Percentiles rank a stretch among this genome's conserved stretches.
phyloP scores from a whole-genome alignment of 352 stramenopile genomes.

The Hyaloperonospora brassicae region DNA sequence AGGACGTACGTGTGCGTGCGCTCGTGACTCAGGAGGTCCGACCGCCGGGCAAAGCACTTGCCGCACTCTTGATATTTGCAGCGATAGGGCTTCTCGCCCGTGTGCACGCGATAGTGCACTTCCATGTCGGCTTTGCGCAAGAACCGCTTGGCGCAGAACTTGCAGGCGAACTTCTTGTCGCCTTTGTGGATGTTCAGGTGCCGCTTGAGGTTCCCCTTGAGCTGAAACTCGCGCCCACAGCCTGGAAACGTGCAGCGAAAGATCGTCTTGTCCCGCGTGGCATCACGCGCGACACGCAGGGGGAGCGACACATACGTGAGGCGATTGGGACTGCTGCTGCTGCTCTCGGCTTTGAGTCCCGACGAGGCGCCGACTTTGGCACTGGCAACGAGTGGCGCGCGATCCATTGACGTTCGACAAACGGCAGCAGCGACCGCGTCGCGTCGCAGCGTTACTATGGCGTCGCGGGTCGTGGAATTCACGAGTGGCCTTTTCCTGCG shows the following conservation, averaged over 20 bases:
- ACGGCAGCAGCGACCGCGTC: no score
- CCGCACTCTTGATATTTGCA: constrained; percentile 47
- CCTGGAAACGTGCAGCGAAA: constrained; percentile 46
- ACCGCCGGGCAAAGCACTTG: constrained; percentile 62
- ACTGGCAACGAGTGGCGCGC: no score
- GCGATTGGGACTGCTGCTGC: no score
- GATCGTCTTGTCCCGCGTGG: constrained; percentile 11
- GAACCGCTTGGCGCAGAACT: constrained; percentile 52
- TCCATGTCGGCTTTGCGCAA: constrained; percentile 71
- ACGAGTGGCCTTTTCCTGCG: no score
- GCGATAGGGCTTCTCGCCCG: constrained; percentile 63
- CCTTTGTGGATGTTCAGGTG: constrained; percentile 55
- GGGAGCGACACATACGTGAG: no score
- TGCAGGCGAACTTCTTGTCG: constrained; percentile 52
- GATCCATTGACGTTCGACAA: no score
- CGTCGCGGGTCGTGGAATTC: no score
- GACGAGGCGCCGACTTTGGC: no score
- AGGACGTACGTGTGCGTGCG: constrained; percentile 48
- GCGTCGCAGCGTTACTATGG: no score
- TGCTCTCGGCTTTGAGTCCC: no score
- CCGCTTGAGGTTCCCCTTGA: constrained; percentile 60
- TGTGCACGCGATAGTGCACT: constrained; percentile 67
- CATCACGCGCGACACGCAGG: no score
- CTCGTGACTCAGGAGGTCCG: constrained; percentile 68
- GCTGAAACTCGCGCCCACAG: constrained; percentile 47